Base-by-base conservation (phyloP, 2,329 filamentous ascomycete species). In the Fusarium oxysporum region DNA sequence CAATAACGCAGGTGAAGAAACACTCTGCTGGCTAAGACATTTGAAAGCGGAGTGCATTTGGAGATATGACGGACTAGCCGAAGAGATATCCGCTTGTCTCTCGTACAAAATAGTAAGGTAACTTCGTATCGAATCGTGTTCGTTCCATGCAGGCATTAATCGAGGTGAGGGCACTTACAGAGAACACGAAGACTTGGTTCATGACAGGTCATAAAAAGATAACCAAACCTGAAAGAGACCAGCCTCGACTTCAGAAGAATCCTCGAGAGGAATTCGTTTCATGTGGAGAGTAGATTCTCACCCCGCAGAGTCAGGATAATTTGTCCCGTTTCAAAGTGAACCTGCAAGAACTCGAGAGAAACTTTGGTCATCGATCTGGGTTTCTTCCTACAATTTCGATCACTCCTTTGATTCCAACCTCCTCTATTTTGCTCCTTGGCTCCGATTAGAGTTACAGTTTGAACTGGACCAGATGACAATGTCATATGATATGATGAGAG, bases 61-160 rank as follows among this genome's bases (percentile, higher is more conserved):
- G 9, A 38, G 47, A 53, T 48, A 38, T 28, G 45, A 63, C 50
- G 28, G 32, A 44, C 33, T 40, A 47, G 21, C 55, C 51, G 38
- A 70, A 16, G 44, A 25, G 43, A 41, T 44, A 19, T 43, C 35
- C 41, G 30, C 28, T 47, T 44, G 23, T 66, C 23, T 55, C 37
- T 55, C 23, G 54, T 56, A 62, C 38, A 41, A 62, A 33, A 65
- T 51, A 62, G 14, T 19, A 30, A 21, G 25, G 38, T 33, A n/a
- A 45, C 48, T 56, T 70, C 67, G 38, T 68, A 56, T 70, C 47
- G 44, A 40, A 59, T 51, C 28, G 33, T 56, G 35, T 40, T 48
- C 44, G 63, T 40, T 50, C 43, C 43, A 48, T 47, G 32, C 23
- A 70, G 40, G 47, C 65, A 63, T 28, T 21, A 19, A 51, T 45